Evolutionary conservation across 352 stramenopile species (phyloP).

Genomic region (Phytophthora megakarya): DNA sequence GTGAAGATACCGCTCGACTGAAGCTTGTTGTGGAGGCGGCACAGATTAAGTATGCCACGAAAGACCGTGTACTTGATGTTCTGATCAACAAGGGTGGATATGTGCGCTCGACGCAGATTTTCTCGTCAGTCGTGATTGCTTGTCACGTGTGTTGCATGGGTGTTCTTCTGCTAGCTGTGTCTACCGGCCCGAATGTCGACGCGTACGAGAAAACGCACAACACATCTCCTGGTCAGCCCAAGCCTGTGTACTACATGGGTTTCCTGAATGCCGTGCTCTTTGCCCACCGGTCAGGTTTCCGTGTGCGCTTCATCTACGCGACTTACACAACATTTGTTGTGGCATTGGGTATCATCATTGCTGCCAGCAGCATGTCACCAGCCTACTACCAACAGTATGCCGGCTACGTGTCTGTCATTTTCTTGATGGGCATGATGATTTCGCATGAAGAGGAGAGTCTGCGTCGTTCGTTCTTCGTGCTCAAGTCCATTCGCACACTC

Average conservation of each 20-base stretch:
- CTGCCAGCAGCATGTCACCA: slow-evolving; percentile 52
- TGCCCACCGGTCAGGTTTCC: slow-evolving; percentile 76
- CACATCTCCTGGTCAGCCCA: slow-evolving; percentile 48
- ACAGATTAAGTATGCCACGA: slow-evolving; percentile 53
- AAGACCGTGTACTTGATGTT: slow-evolving; percentile 56
- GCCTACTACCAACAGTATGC: slow-evolving; percentile 75
- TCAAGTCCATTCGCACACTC: slow-evolving; percentile 79
- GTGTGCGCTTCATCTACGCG: slow-evolving; percentile 80
- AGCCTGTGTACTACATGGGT: slow-evolving; percentile 84
- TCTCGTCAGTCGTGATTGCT: slow-evolving; percentile 71
- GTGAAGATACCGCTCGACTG: slow-evolving; percentile 33
- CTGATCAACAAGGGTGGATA: slow-evolving; percentile 80
- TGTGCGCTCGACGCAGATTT: slow-evolving; percentile 81
- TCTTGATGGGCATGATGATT: slow-evolving; percentile 87
- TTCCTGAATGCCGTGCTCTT: slow-evolving; percentile 84
- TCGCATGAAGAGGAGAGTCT: slow-evolving; percentile 82
- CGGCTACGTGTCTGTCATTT: slow-evolving; percentile 68
- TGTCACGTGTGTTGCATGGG: slow-evolving; percentile 77
- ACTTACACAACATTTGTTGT: slow-evolving; percentile 76
- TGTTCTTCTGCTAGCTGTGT: slow-evolving; percentile 68
- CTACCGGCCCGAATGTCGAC: slow-evolving; percentile 44
- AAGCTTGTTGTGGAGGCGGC: slow-evolving; percentile 54
- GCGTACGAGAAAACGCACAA: slow-evolving; percentile 26
- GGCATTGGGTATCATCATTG: slow-evolving; percentile 65
- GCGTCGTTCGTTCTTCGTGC: slow-evolving; percentile 79